Evolutionary conservation across 495 filamentous ascomycete genomes (phyloP), one percentile per base, ranked within the genome.

Genomic region (Clohesyomyces aquaticus): DNA sequence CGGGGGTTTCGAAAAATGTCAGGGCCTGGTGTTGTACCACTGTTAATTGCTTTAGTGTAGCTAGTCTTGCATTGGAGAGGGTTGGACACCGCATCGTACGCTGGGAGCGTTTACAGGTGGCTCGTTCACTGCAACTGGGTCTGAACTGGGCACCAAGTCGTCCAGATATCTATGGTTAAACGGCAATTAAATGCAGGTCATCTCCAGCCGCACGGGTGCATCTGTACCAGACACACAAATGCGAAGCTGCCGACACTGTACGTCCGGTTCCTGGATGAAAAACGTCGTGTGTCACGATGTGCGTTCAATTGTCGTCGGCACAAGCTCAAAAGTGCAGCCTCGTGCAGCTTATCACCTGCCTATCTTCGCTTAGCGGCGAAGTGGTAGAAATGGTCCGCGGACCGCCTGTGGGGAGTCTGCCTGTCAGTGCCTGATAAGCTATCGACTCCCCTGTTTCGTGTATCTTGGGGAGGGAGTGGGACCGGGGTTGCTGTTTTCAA

Each of bases 301-400:
- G 32, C 32, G 32, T 38, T 38, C 8, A 47, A 18, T 4, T 23
- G 43, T 47, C 43, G 43, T 47, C 21, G 16, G 43, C 21, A 47
- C 43, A 47, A 47, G 43, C 43, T 47, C 43, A 42, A n/a, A 42
- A 42, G 35, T 42, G 35, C 35, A 42, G 35, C 43, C n/a, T 18
- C 14, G n/a, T 18, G 16, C 4, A 8, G 4, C 43, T 47, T 38
- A 38, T 23, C 43, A 47, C 16, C 43, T 47, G 21, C 43, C 43
- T 47, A 47, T 38, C 32, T 38, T 38, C 32, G 32, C 32, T 38
- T 38, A 38, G 32, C 18, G 8, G 43, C 8, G 43, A n/a, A 8
- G 43, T 6, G n/a, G n/a, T n/a, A n/a, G n/a, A n/a, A n/a, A n/a
- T n/a, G n/a, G n/a, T n/a, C n/a, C n/a, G n/a, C n/a, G n/a, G n/a